Evolutionary conservation across 345 rosid genomes (phyloP).

Genomic region (Ceriops zippeliana): DNA sequence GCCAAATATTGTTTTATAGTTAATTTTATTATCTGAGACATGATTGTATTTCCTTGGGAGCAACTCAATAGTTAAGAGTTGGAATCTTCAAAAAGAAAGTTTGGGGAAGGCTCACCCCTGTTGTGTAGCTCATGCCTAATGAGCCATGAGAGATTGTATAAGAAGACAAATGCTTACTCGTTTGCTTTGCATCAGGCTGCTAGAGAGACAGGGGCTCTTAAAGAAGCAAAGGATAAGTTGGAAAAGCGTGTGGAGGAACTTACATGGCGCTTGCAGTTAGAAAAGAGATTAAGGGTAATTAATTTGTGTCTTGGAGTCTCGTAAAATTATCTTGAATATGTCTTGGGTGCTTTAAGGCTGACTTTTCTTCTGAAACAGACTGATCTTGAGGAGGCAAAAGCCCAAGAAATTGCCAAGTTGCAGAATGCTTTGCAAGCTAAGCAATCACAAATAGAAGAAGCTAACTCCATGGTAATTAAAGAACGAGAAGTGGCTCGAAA

Average conservation of each 20-base stretch:
- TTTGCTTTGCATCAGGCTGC: constrained; percentile 42
- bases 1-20: neutral
- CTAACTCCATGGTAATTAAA: constrained; percentile 44
- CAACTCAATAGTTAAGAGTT: no score
- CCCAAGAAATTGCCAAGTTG: constrained; percentile 51
- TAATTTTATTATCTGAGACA: constrained; percentile 6
- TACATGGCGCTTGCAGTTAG: constrained; percentile 69
- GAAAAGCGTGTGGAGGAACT: constrained; percentile 71
- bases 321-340: neutral
- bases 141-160: no score
- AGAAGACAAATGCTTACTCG: neutral
- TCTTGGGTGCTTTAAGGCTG: neutral
- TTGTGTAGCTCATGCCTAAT: no score
- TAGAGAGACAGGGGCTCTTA: constrained; percentile 71
- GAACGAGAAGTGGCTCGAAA: constrained; percentile 54
- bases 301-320: neutral
- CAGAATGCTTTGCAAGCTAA: constrained; percentile 48
- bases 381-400: constrained; percentile 62
- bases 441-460: constrained; percentile 54
- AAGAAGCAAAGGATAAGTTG: constrained; percentile 76
- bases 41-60: neutral
- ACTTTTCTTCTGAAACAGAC: constrained; percentile 29
- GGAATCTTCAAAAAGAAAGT: no score
- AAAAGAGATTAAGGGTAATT: constrained; percentile 63
- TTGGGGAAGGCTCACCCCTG: no score